Conservation (phyloP, 1,284 basidiomycete species). For the Ganoderma lingzhi region DNA sequence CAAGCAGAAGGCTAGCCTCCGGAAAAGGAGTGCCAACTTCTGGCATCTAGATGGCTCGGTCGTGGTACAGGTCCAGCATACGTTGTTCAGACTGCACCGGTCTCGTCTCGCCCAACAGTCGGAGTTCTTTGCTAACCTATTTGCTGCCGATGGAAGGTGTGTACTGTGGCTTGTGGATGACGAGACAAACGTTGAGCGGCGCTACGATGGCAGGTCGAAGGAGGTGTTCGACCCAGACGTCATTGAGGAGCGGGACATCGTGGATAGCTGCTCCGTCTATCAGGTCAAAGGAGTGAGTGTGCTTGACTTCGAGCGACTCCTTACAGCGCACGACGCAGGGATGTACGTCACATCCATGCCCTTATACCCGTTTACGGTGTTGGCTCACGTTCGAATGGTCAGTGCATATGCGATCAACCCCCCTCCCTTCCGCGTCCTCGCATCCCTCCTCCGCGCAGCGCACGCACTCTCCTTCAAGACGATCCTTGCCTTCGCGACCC, state of each 20-base stretch:
- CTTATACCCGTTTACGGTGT: not conserved
- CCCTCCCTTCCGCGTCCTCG: conserved; percentile 40
- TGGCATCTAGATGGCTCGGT: conserved; percentile 50
- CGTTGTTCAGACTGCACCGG: conserved; percentile 46
- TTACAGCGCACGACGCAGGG: conserved; percentile 45
- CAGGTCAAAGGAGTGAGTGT: conserved; percentile 33
- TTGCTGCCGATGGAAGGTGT: conserved; percentile 30
- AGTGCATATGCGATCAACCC: conserved; percentile 38
- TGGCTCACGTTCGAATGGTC: not conserved
- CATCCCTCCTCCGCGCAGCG: conserved; percentile 42
- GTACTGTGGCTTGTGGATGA: conserved; percentile 11
- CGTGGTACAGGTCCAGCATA: conserved; percentile 42
- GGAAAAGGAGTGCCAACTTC: conserved; percentile 33
- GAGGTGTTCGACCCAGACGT: not conserved
- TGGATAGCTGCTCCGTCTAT: conserved; percentile 43
- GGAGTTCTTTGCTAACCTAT: conserved; percentile 43
- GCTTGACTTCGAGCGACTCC: conserved; percentile 45
- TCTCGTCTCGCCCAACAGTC: conserved; percentile 46
- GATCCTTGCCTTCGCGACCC: conserved; percentile 38
- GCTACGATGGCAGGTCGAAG: not conserved
- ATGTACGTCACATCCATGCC: conserved; percentile 41
- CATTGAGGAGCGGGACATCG: conserved; percentile 20
- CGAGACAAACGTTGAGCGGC: not conserved
- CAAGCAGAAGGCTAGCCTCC: conserved; percentile 9
- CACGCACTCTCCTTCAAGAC: conserved; percentile 37